Evolutionary conservation across 2,329 filamentous ascomycete species (phyloP).

Genomic region (Alternaria ventricosa): DNA sequence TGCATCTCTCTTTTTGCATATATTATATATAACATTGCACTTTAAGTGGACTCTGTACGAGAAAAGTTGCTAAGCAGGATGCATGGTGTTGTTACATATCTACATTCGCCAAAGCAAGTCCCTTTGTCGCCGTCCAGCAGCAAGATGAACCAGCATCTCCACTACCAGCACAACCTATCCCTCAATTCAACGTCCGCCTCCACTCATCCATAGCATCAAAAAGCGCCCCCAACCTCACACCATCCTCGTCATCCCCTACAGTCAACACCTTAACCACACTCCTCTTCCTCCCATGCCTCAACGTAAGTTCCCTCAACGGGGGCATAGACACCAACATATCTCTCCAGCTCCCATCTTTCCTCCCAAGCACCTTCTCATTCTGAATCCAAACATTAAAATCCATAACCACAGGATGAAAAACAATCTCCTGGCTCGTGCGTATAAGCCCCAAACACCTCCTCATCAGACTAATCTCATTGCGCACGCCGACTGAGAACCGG

Average conservation of each 20-base stretch:
- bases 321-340: slow-evolving; percentile 20
- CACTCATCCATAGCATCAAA: slow-evolving; percentile 18
- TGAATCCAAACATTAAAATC: slow-evolving; percentile 9
- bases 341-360: slow-evolving; percentile 5
- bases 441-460: slow-evolving; percentile 15
- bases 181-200: slow-evolving; percentile 2
- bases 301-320: slow-evolving; percentile 13
- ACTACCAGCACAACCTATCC: neutral
- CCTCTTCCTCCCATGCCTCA: slow-evolving; percentile 8
- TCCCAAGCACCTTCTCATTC: neutral
- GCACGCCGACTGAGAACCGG: neutral
- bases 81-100: neutral
- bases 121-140: neutral
- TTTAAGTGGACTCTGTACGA: neutral
- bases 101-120: neutral
- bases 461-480: slow-evolving; percentile 7
- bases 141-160: neutral
- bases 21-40: no score
- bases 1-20: neutral
- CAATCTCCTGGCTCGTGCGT: slow-evolving; percentile 18
- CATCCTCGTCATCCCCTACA: slow-evolving; percentile 2
- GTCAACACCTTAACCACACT: slow-evolving; percentile 6
- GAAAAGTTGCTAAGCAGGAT: neutral
- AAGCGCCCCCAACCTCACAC: slow-evolving; percentile 12
- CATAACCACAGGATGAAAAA: slow-evolving; percentile 15